Evolutionary conservation across 176 grass and related monocot genomes (phyloP), one percentile per base, ranked within the genome.

Genomic region (Calamus simplicifolius): DNA sequence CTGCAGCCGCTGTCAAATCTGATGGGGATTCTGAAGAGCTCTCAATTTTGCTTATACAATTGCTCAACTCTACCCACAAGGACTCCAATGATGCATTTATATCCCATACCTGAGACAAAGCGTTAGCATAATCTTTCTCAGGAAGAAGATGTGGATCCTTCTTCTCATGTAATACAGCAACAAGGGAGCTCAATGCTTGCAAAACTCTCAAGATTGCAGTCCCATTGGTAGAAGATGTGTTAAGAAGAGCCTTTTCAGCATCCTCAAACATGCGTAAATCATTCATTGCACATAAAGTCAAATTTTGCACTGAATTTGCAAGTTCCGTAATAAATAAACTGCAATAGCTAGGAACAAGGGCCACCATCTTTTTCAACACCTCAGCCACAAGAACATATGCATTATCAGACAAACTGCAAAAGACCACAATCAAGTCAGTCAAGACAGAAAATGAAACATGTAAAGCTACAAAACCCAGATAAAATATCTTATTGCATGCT

Each of bases 11-110:
- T 66, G 71, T 66, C 58, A 80, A 49, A 31, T 85, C 77, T 55
- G 76, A 70, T 19, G 73, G 59, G 56, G 86, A 80, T 54, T 91
- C 87, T 64, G 87, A 87, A 62, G 94, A 89, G 56, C 68, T 77
- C 65, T 98, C 94, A 27, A 98, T 98, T 84, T 93, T 98, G 81
- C 84, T 92, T 73, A 98, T 98, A 69, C 84, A 93, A 67, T 83
- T 93, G 72, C 94, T 98, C 67, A 98, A 67, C 51, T 98, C 84
- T 27, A 92, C 73, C 94, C 94, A 98, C 57, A 98, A 60, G 50
- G 73, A 73, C 78, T 93, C 88, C 61, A 98, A 53, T 70, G 94
- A 69, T 26, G 64, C 63, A 63, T 98, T 98, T 71, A 93, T 98
- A 62, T 92, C 81, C 56, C 74, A 82, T 53, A 92, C 80, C 70